A percentile compares a stretch with the other conserved stretches of the same genome.
Conservation (phyloP, 2,329 filamentous ascomycete genomes). For the Pseudogymnoascus sp. region DNA sequence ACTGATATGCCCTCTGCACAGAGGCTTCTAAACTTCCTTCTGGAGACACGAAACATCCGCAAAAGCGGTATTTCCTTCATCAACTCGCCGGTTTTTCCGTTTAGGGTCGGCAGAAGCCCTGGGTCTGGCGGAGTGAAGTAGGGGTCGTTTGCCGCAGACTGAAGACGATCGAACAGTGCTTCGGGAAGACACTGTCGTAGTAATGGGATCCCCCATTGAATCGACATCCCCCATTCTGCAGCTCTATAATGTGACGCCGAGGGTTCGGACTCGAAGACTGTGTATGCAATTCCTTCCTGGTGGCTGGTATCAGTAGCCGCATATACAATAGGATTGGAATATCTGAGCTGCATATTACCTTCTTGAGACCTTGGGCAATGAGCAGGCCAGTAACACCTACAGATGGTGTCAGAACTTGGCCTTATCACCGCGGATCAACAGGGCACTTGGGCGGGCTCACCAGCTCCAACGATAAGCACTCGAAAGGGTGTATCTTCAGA, state of each 20-base stretch:
- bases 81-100: conserved; percentile 13
- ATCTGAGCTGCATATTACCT: conserved; percentile 22
- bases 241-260: background rate
- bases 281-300: conserved; percentile 10
- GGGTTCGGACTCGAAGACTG: conserved; percentile 14
- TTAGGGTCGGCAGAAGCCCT: background rate
- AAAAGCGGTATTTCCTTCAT: background rate
- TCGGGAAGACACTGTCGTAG: conserved; percentile 10
- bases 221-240: conserved; percentile 15
- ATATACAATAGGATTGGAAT: background rate
- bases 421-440: background rate
- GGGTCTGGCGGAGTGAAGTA: conserved; percentile 1
- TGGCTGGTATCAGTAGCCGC: background rate
- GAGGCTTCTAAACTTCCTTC: conserved; percentile 14
- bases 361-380: conserved; percentile 35
- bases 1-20: conserved; percentile 13
- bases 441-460: conserved; percentile 10
- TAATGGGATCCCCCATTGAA: conserved; percentile 12
- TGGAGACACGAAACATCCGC: conserved; percentile 12
- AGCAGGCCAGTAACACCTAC: conserved; percentile 36
- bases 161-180: background rate
- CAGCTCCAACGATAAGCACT: conserved; percentile 19
- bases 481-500: conserved; percentile 15
- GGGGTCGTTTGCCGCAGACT: background rate
- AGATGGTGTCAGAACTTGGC: background rate